Base-by-base conservation (phyloP, 2,329 filamentous ascomycete genomes). In the Cordyceps farinosa region DNA sequence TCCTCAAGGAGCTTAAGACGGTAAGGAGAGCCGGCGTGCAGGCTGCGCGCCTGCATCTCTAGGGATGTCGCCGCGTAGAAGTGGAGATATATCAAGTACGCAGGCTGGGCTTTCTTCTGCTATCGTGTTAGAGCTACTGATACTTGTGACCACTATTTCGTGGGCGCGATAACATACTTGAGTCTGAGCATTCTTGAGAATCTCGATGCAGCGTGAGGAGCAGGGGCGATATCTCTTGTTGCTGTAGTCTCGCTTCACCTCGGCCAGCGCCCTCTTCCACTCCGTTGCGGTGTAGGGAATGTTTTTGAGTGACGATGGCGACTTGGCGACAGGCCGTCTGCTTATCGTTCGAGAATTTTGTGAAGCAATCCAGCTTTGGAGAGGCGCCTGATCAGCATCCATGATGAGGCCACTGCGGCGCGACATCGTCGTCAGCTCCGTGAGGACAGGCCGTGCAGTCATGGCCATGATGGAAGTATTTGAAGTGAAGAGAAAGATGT, bases 61-160 rank as follows among this genome's bases (percentile, higher is more conserved):
- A 84, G 77, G 15, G 84, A 82, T n/a, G 78, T 81, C 27, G 84
- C 84, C n/a, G 84, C 84, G 65, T 86, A 87, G 70, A 87, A 86
- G 70, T 85, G 80, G 6, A 87, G 77, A 65, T 85, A 86, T 66
- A 87, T 82, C 40, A 85, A 75, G 68, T 86, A 82, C 7, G 82
- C 75, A 2, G 83, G 81, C 69, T 85, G 81, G 27, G 82, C 74
- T 32, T 76, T 70, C 13, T 75, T 75, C 70, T 72, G n/a, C 0
- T 29, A 9, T 7, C 6, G 3, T 44, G 48, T 62, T 59, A 65
- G 42, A 27, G 17, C 5, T 3, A 38, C 42, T 40, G 30, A 9
- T 15, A n/a, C 2, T 40, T 30, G 17, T 15, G 34, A 17, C 2
- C 30, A 22, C 30, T 40, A n/a, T 54, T 29, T 27, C 10, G 40